Conservation (phyloP, 75 land plant genomes). For the Azolla pinnata region DNA sequence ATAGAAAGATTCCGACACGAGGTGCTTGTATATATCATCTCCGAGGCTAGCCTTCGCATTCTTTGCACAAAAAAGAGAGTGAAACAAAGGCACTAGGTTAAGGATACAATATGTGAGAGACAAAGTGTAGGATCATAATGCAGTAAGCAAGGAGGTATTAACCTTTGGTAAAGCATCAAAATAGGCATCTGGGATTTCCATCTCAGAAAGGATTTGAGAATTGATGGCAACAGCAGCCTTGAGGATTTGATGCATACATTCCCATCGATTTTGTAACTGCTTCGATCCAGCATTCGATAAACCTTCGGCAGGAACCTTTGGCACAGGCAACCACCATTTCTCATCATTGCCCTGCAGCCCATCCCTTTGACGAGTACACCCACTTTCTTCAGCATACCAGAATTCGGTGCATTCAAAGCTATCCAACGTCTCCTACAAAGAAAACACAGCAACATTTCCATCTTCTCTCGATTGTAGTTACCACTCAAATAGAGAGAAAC, state of each 20-base stretch:
- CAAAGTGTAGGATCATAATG: too few species aligned
- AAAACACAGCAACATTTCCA: neutral
- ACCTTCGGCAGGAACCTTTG: slow-evolving; percentile 58
- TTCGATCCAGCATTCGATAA: slow-evolving; percentile 44
- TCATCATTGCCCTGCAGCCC: slow-evolving; percentile 53
- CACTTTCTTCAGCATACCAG: slow-evolving; percentile 72
- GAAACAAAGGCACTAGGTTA: too few species aligned
- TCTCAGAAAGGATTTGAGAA: slow-evolving; percentile 48
- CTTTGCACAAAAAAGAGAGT: slow-evolving; percentile 21
- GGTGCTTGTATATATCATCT: slow-evolving; percentile 47
- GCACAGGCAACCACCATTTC: slow-evolving; percentile 87
- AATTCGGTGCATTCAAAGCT: slow-evolving; percentile 58
- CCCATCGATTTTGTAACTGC: slow-evolving; percentile 60
- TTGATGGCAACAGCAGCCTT: slow-evolving; percentile 82
- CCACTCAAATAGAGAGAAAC: neutral
- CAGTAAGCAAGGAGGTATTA: neutral
- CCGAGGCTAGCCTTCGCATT: slow-evolving; percentile 76
- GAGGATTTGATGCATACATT: slow-evolving; percentile 60
- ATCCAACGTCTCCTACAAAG: slow-evolving; percentile 59
- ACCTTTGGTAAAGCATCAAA: slow-evolving; percentile 73
- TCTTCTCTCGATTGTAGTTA: neutral
- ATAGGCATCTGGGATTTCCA: slow-evolving; percentile 73
- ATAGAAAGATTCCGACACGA: slow-evolving; percentile 62
- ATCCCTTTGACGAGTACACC: slow-evolving; percentile 22
- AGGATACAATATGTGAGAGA: too few species aligned